Base-by-base conservation (phyloP, 225 moss, liverwort and hornwort species). In the Straminergon stramineum region DNA sequence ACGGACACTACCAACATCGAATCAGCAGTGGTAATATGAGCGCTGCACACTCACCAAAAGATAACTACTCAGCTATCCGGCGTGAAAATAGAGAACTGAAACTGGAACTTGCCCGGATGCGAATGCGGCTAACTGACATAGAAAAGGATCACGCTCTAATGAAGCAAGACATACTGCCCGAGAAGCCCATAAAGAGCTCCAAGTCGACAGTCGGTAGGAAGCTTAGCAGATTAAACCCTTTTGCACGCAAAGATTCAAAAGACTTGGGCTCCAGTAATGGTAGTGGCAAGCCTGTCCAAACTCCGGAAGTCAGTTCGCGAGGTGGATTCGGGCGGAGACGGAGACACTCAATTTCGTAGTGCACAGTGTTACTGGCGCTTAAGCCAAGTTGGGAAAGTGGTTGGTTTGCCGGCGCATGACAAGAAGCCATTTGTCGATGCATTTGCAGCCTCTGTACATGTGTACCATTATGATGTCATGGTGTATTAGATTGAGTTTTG, bases 51-150 rank as follows among this genome's bases (percentile, higher is more conserved):
- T 99, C 99, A 51, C 99, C 99, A 13, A 94, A 96, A 87, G 99
- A 99, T 80, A 99, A 95, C 80, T 97, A 97, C 78, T 95, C 99
- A 6, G 95, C 97, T 17, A 92, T 99, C 51, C 95, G 99, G 87
- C 93, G 96, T 43, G 99, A 99, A 86, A 99, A 99, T 86, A 92
- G 97, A 79, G 99, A 99, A 90, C 87, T 99, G 90, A 99, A 99
- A 92, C 93, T 97, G 82, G 99, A 99, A 84, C 95, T 99, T 43
- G 99, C 99, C 63, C 95, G 97, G 81, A 99, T 99, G 99, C 95
- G 99, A 88, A 99, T 99, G 99, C 95, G 99, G 75, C 84, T 99
- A 78, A 96, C 96, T 15, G 99, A 97, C 79, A 92, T 99, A 71
- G 99, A 99, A 92, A 99, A 96, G 85, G 99, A 99, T 91, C 99